Evolutionary conservation across 2,329 filamentous ascomycete genomes (phyloP), one percentile per base, ranked within the genome.

Genomic region (Xylaria sp.): DNA sequence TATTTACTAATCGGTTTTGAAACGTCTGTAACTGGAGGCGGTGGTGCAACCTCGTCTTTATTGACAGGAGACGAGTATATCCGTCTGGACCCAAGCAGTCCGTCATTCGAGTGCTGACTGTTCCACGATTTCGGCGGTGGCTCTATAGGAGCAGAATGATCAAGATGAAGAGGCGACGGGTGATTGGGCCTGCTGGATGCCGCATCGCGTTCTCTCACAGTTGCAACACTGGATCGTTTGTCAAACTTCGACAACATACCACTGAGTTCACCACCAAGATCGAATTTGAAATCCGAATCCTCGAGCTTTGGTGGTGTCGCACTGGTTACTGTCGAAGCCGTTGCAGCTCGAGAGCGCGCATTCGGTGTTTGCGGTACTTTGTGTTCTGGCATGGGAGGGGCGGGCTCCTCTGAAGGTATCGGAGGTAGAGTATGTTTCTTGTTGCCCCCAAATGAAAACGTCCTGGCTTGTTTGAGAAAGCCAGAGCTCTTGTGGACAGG

Each of bases 371-470:
- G 74, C n/a, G 70, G 65, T 17, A 54, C 49, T 25, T 57, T 64
- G 37, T 68, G 67, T 45, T 72, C 70, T 15, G 77, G 74, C 23
- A 82, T 68, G 3, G 82, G 79, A 17, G 75, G 78, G 15, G 75
- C 67, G 14, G 76, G 72, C 31, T 81, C 75, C 25, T 76, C 74
- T 12, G 74, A 72, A 14, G 78, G 74, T 38, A 75, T 72, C 6
- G 76, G 68, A 4, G 78, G 72, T 17, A 77, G 55, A 2, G 67
- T 38, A 49, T 78, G 73, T 70, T 86, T 87, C 72, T 85, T 87
- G 65, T 80, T 79, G 35, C 80, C 80, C 23, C 84, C 85, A 71
- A 88, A 87, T 2, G 85, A 87, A 68, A 87, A 87, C 0, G 85
- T 87, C 52, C 85, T 81, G 9, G 83, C 85, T 64, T 84, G 79